Conservation (phyloP, 2,329 filamentous ascomycete species). For the Tolypocladium capitatum region DNA sequence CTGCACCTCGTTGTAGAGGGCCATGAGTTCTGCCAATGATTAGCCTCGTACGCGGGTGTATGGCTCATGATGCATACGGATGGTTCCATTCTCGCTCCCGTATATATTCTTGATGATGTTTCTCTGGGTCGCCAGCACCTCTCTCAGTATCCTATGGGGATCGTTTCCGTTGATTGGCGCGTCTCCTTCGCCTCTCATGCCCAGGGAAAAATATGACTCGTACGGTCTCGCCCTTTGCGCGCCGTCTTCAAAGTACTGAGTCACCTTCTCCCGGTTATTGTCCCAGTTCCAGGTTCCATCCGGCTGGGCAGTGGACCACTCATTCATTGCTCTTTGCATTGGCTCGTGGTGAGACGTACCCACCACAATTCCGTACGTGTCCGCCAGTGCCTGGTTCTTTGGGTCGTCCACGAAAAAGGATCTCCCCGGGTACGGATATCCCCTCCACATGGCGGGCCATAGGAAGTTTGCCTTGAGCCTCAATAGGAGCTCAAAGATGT, state of each 20-base stretch:
- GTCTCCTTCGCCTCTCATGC: constrained; percentile 48
- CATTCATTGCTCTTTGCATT: constrained; percentile 45
- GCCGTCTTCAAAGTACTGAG: constrained; percentile 43
- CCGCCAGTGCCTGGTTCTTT: constrained; percentile 42
- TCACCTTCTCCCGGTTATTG: constrained; percentile 40
- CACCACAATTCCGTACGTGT: constrained; percentile 51
- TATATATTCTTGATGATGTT: constrained; percentile 38
- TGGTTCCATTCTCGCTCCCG: constrained; percentile 26
- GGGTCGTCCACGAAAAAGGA: constrained; percentile 52
- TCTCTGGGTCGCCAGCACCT: constrained; percentile 41
- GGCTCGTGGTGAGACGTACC: constrained; percentile 54
- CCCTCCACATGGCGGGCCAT: constrained; percentile 55
- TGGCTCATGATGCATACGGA: constrained; percentile 19
- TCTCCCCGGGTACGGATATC: constrained; percentile 30
- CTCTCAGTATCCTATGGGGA: constrained; percentile 36
- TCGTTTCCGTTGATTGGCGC: constrained; percentile 35
- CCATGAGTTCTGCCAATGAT: constrained; percentile 37
- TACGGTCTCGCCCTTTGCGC: constrained; percentile 38
- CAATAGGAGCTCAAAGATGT: constrained; percentile 50
- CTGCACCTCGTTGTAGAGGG: constrained; percentile 53
- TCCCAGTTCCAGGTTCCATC: constrained; percentile 47
- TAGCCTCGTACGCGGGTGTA: neutral
- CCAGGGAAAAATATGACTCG: constrained; percentile 45
- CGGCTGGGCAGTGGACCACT: constrained; percentile 23
- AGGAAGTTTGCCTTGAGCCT: constrained; percentile 49